A percentile compares a stretch with the other conserved stretches of the same genome.
These are phyloP conservation scores for Forsythia viridissima DNA, from an alignment of 257 asterid genomes.

Conservation along the genomic window DNA sequence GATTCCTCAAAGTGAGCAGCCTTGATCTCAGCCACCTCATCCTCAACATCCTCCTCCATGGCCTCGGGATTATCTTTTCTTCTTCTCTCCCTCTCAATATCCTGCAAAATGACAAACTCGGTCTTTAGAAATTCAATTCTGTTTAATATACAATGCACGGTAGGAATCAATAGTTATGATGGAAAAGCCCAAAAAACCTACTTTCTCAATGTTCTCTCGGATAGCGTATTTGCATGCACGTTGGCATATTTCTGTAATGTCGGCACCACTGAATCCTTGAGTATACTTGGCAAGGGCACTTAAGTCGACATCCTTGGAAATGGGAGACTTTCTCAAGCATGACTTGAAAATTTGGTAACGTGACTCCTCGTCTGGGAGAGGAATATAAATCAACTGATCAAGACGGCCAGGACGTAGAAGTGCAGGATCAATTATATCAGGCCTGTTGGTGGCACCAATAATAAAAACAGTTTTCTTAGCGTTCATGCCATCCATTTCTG, in stretches of 20 bases:
- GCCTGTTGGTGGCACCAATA: slow-evolving; percentile 88
- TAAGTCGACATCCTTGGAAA: slow-evolving; percentile 74
- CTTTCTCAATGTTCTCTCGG: slow-evolving; percentile 89
- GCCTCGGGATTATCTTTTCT: slow-evolving; percentile 69
- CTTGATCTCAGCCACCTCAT: slow-evolving; percentile 70
- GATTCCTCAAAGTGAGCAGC: slow-evolving; percentile 86
- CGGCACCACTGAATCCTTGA: slow-evolving; percentile 94
- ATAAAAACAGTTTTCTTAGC: slow-evolving; percentile 92
- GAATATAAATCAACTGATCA: slow-evolving; percentile 87
- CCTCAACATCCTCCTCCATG: slow-evolving; percentile 78
- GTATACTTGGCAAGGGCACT: slow-evolving; percentile 84
- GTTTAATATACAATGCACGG: neutral
- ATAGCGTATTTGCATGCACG: slow-evolving; percentile 92
- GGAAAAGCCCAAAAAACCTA: slow-evolving; percentile 22
- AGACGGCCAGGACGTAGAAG: slow-evolving; percentile 91
- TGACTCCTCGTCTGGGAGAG: slow-evolving; percentile 86
- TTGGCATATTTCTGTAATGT: slow-evolving; percentile 87
- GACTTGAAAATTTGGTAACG: slow-evolving; percentile 84
- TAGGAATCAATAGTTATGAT: neutral
- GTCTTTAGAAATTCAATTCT: neutral
- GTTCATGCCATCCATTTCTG: slow-evolving; percentile 94
- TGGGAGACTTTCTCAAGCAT: slow-evolving; percentile 78
- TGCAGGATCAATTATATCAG: slow-evolving; percentile 89
- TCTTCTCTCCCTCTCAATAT: slow-evolving; percentile 76
- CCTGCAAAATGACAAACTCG: slow-evolving; percentile 33